phyloP scores from a whole-genome alignment of 352 stramenopile species.

The Phytophthora tentaculata region DNA sequence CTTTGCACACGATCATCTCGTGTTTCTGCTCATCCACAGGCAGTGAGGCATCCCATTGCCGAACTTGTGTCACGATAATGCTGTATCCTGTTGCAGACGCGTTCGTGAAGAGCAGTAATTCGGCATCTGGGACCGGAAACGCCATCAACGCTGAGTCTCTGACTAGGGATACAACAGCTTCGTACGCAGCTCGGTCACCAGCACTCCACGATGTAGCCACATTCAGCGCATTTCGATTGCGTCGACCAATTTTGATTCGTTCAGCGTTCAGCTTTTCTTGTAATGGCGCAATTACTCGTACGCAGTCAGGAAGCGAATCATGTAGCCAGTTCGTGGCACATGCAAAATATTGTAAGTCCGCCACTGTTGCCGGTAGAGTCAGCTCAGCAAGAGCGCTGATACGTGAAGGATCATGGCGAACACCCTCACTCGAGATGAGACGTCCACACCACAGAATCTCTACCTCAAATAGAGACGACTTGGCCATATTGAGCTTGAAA shows the following conservation, averaged over 20 bases:
- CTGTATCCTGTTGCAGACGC: not conserved
- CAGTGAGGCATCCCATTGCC: not conserved
- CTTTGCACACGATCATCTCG: not conserved
- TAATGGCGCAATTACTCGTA: not conserved
- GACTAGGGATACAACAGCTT: not conserved
- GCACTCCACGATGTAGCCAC: not conserved
- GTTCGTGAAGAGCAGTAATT: not conserved
- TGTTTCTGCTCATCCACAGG: not conserved
- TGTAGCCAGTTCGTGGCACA: not conserved
- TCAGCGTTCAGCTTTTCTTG: not conserved
- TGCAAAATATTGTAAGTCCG: not conserved
- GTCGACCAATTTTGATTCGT: not conserved
- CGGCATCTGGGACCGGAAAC: not conserved
- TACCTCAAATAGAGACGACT: constrained; percentile 18
- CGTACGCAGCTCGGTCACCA: not conserved
- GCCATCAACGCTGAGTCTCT: not conserved
- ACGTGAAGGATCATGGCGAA: constrained; percentile 15
- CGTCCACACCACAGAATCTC: constrained; percentile 28
- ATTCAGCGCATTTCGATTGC: not conserved
- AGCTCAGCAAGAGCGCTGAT: constrained; percentile 5
- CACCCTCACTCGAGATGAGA: constrained; percentile 10
- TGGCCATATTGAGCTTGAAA: constrained; percentile 32
- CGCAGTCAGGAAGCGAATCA: constrained; percentile 1
- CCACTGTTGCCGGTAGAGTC: not conserved
- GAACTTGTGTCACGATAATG: not conserved